Evolutionary conservation across 768 basidiomycete genomes (phyloP).

Genomic region (Naganishia kalamii): DNA sequence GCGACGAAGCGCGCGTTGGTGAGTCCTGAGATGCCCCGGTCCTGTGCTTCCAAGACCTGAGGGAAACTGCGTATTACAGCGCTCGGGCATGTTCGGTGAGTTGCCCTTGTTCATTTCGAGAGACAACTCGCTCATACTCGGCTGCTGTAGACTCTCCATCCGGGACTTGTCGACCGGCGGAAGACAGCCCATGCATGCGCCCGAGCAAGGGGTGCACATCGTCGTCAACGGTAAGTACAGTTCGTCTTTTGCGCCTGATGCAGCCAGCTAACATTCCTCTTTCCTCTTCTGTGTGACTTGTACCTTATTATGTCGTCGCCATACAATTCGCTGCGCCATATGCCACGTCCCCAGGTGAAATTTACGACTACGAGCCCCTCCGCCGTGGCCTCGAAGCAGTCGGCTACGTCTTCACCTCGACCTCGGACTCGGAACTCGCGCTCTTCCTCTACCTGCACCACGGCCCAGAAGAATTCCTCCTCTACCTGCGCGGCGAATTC

Average conservation of each 20-base stretch:
- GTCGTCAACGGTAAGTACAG: slow-evolving; percentile 39
- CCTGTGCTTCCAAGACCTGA: neutral
- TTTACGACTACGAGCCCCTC: slow-evolving; percentile 30
- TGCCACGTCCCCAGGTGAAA: no score
- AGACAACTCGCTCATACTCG: neutral
- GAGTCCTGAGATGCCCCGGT: neutral
- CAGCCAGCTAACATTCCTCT: no score
- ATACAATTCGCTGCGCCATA: no score
- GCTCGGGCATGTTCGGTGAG: slow-evolving; percentile 27
- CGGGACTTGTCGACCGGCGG: slow-evolving; percentile 35
- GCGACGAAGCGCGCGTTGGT: slow-evolving; percentile 22
- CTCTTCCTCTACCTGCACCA: slow-evolving; percentile 33
- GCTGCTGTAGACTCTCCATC: slow-evolving; percentile 33
- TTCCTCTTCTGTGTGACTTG: no score
- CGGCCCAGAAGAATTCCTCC: slow-evolving; percentile 33
- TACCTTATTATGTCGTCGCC: no score
- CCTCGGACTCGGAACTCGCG: slow-evolving; percentile 37
- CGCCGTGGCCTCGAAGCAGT: slow-evolving; percentile 21
- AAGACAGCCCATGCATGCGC: slow-evolving; percentile 33
- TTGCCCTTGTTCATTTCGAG: neutral
- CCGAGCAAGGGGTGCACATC: slow-evolving; percentile 28
- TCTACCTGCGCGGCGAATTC: slow-evolving; percentile 37
- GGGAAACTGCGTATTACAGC: neutral
- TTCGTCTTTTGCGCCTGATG: no score
- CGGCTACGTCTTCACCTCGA: slow-evolving; percentile 28